Evolutionary conservation across 169 alveolate species (phyloP).

Genomic region (Cryptosporidium tyzzeri): DNA sequence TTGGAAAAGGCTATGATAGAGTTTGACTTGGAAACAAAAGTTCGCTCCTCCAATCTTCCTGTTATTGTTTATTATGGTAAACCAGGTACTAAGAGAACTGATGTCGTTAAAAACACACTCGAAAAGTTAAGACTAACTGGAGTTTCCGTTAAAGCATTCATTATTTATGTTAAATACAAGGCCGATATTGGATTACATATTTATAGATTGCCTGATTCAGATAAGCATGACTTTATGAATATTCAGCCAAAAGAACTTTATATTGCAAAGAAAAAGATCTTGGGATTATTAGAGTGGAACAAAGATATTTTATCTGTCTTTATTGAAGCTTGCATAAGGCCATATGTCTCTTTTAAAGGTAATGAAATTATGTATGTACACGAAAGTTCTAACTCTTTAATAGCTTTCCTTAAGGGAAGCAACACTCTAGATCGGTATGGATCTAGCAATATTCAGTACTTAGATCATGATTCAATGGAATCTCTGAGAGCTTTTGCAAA

Average conservation of each 20-base stretch:
- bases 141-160: conserved; percentile 21
- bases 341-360: conserved; percentile 59
- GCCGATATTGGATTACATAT: conserved; percentile 66
- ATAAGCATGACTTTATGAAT: background rate
- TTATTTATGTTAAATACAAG: conserved; percentile 57
- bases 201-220: conserved; percentile 40
- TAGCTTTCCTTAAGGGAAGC: conserved; percentile 26
- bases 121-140: conserved; percentile 15
- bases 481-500: conserved; percentile 12
- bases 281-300: conserved; percentile 60
- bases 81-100: conserved; percentile 52
- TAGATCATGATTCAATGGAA: conserved; percentile 18
- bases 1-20: conserved; percentile 47
- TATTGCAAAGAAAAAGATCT: conserved; percentile 19
- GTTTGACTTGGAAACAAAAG: conserved; percentile 10
- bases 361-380: conserved; percentile 38
- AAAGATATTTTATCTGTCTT: background rate
- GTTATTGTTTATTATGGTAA: conserved; percentile 65
- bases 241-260: conserved; percentile 26
- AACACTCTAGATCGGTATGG: conserved; percentile 9
- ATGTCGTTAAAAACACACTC: background rate
- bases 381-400: conserved; percentile 38
- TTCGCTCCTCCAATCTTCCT: conserved; percentile 3
- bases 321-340: conserved; percentile 40
- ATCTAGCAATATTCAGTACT: background rate